Evolutionary conservation across 345 rosid genomes (phyloP), one percentile per base, ranked within the genome.

Genomic region (Passiflora organensis): DNA sequence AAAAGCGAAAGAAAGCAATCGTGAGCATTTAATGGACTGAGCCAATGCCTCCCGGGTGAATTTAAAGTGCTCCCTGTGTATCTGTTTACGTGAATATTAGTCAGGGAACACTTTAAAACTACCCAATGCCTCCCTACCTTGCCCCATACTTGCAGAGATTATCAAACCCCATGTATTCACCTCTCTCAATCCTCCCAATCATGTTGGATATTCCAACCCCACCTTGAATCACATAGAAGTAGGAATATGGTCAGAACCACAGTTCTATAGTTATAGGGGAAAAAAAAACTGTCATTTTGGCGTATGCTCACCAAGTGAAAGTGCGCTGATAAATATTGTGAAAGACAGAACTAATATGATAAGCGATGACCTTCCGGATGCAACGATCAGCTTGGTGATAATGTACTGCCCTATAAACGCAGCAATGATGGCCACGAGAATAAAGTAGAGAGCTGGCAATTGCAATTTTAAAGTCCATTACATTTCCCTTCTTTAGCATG

Each of bases 271-370:
- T 21, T 13, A 10, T 4, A 47, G 20, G 19, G 13, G 13, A 47
- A 18, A 20, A 46, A n/a, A 10, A 47, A 21, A 13, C 9, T 21
- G 10, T 21, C 24, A 18, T 17, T 47, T 3, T 47, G 5, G 6
- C 25, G 10, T 16, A 37, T 22, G 18, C 64, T 59, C 17, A 60
- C 65, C 65, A 38, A 60, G 46, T 13, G 56, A 13, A 6, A 60
- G 24, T 25, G 49, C 48, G 19, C 65, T 60, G 17, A 51, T 18
- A 25, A 51, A 60, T 32, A 60, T 60, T 9, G 65, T 50, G 56
- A 51, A 60, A 25, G 56, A 42, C 4, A 60, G 51, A 0, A 60
- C 65, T 28, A 51, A 60, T 4, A 60, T 51, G 28, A 60, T 60
- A 21, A 60, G 43, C 10, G 65, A 51, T 49, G 56, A 50, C 28